Evolutionary conservation across 1,284 basidiomycete species (phyloP).

Genomic region (Pseudozyma sp.): DNA sequence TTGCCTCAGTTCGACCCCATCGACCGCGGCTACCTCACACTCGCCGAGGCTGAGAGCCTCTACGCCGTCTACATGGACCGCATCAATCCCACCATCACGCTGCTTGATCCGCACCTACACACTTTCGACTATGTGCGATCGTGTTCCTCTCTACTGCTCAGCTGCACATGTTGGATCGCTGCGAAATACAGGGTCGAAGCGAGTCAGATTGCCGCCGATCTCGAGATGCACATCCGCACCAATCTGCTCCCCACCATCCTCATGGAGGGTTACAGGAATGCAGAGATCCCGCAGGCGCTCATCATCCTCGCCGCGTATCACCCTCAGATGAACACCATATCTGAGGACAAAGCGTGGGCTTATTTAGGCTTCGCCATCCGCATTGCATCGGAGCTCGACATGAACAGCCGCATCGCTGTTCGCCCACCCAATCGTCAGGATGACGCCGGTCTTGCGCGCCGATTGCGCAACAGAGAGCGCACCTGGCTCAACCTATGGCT

Average conservation of each 20-base stretch:
- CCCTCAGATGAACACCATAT: conserved; percentile 46
- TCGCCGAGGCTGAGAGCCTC: conserved; percentile 34
- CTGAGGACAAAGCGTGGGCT: conserved; percentile 51
- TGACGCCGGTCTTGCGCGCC: conserved; percentile 23
- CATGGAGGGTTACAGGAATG: conserved; percentile 47
- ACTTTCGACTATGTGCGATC: conserved; percentile 50
- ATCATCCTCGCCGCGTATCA: conserved; percentile 48
- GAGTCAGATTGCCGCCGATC: conserved; percentile 31
- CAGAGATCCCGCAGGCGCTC: conserved; percentile 49
- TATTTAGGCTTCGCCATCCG: conserved; percentile 50
- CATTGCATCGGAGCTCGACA: conserved; percentile 54
- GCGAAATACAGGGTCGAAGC: conserved; percentile 43
- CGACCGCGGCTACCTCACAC: conserved; percentile 35
- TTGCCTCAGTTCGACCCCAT: conserved; percentile 51
- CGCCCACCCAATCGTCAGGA: conserved; percentile 24
- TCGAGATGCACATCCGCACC: conserved; percentile 42
- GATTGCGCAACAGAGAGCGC: conserved; percentile 44
- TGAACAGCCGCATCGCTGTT: conserved; percentile 42
- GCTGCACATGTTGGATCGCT: conserved; percentile 47
- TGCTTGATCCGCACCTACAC: conserved; percentile 54
- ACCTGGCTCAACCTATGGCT: conserved; percentile 58
- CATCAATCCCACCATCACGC: conserved; percentile 50
- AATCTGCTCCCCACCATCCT: conserved; percentile 42
- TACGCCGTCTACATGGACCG: conserved; percentile 44
- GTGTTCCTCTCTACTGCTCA: conserved; percentile 48